Evolutionary conservation across 2,329 filamentous ascomycete genomes (phyloP), one percentile per base, ranked within the genome.

Genomic region (Cytospora paraplurivora): DNA sequence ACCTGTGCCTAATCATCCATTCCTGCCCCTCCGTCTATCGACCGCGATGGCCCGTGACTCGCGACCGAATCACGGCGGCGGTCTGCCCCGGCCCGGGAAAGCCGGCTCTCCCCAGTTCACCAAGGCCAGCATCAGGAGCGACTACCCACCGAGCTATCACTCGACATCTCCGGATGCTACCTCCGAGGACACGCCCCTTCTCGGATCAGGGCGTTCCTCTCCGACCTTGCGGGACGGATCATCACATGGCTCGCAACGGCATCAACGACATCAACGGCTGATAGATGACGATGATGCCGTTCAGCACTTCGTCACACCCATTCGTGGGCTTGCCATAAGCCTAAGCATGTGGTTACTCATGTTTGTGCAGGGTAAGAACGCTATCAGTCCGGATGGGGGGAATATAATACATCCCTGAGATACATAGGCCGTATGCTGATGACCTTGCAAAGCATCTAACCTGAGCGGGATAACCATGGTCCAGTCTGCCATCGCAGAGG

Each of bases 391-490:
- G 27, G 27, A 27, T 27, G 27, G 27, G 27, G 27, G 27, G 13
- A 38, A 17, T 44, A 57, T 49, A 62, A 35, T 33, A 41, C 17
- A 6, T 27, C 34, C 10, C 4, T 32, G 12, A 13, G 4, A 6
- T 27, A n/a, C 4, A 56, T 32, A 21, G 33, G 47, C 13, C 3
- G 7, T 27, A 50, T 41, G n/a, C 15, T 54, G 27, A 61, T 21
- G 4, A 17, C 1, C 17, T 21, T 41, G 7, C 65, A 44, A 63
- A 82, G 82, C 83, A 7, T 78, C 84, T 66, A 95, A 95, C 71
- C 91, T 93, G 76, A 91, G 88, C 13, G 87, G 92, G 69, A 88
- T 96, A 72, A 91, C 90, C 7, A 93, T 92, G 62, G 90, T 89
- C 1, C 92, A 95, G 76, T 91, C 88, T 8, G 81, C 81, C 56